phyloP scores from a whole-genome alignment of 2,329 filamentous ascomycete genomes.

The Aspergillus pseudoglaucus region DNA sequence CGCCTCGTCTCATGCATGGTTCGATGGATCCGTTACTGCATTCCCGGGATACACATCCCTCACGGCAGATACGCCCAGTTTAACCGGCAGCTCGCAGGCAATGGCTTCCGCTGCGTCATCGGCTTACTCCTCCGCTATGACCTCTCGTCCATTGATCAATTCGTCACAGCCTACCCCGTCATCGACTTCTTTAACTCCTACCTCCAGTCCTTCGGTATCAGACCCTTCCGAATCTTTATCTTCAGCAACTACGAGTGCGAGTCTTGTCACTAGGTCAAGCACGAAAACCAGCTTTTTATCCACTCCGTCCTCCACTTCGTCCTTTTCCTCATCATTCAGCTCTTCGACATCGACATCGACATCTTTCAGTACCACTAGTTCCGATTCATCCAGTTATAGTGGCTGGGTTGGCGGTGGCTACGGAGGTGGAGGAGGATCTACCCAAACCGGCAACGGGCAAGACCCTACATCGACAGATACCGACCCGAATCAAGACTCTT shows the following conservation, averaged over 20 bases:
- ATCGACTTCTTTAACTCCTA: neutral
- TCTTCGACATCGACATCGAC: neutral
- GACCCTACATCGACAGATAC: conserved; percentile 4
- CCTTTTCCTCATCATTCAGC: neutral
- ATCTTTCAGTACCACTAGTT: neutral
- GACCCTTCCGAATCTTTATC: neutral
- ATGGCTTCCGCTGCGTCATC: conserved; percentile 1
- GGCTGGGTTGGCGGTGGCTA: neutral
- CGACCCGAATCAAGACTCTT: conserved; percentile 8
- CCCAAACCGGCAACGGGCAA: conserved; percentile 3
- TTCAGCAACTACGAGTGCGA: neutral
- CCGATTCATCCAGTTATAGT: neutral
- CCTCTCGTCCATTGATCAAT: neutral
- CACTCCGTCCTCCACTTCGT: neutral
- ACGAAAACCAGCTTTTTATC: neutral
- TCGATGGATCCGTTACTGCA: conserved; percentile 1
- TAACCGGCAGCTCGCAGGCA: conserved; percentile 4
- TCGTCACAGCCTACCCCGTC: conserved; percentile 2
- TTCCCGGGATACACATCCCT: conserved; percentile 6
- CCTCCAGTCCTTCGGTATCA: neutral
- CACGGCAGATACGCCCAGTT: conserved; percentile 7
- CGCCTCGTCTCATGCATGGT: conserved; percentile 1
- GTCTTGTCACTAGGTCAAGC: neutral
- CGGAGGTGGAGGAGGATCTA: conserved; percentile 8
- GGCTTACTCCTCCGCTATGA: neutral